phyloP scores from a whole-genome alignment of 352 stramenopile species.

The Phytophthora colocasiae region DNA sequence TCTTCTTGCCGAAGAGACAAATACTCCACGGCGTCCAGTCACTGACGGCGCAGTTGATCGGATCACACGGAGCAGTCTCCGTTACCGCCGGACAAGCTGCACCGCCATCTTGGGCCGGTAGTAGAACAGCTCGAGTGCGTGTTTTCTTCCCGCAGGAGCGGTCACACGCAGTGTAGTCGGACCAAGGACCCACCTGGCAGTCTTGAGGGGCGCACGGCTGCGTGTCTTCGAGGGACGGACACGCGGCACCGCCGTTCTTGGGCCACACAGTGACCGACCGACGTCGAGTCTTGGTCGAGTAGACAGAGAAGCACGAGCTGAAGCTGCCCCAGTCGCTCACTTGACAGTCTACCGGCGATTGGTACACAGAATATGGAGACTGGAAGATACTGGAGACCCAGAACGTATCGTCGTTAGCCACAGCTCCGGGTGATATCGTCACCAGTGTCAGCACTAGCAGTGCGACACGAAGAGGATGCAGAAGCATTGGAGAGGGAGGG shows the following conservation, averaged over 20 bases:
- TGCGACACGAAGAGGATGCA: slow-evolving; percentile 10
- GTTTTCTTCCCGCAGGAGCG: slow-evolving; percentile 40
- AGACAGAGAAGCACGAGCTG: slow-evolving; percentile 35
- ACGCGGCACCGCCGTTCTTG: slow-evolving; percentile 44
- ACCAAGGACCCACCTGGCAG: slow-evolving; percentile 48
- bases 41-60: slow-evolving; percentile 52
- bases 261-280: slow-evolving; percentile 39
- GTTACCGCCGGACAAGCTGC: slow-evolving; percentile 34
- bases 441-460: slow-evolving; percentile 14
- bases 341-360: slow-evolving; percentile 17
- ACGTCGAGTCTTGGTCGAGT: slow-evolving; percentile 48
- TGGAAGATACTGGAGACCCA: slow-evolving; percentile 8
- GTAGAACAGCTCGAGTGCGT: slow-evolving; percentile 39
- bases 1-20: slow-evolving; percentile 47
- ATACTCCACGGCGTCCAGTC: slow-evolving; percentile 50
- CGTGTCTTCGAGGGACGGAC: slow-evolving; percentile 50
- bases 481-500: slow-evolving; percentile 7
- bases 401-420: slow-evolving; percentile 27
- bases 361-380: not conserved
- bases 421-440: not conserved
- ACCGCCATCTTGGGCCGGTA: slow-evolving; percentile 34
- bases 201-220: slow-evolving; percentile 52
- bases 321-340: slow-evolving; percentile 46
- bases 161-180: slow-evolving; percentile 40
- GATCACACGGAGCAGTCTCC: slow-evolving; percentile 45